These are phyloP conservation scores for Exophiala aquamarina DNA, from an alignment of 2,329 filamentous ascomycete genomes.

Conservation along the genomic window DNA sequence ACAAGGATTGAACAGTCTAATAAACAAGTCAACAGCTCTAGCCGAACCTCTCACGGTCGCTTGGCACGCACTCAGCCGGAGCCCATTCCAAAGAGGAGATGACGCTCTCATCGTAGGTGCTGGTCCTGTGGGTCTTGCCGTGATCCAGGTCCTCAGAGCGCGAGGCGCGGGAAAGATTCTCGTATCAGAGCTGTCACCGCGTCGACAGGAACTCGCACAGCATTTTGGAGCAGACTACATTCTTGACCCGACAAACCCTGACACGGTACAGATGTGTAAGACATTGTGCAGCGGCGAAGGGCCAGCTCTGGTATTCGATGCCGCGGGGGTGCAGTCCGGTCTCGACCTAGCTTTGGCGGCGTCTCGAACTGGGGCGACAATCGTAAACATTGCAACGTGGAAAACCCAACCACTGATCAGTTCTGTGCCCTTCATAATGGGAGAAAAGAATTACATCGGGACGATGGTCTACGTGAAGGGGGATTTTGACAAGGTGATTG, in stretches of 20 bases:
- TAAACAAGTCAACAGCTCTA: too few species aligned
- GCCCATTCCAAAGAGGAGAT: constrained; percentile 44
- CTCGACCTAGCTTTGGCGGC: constrained; percentile 50
- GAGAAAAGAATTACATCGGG: constrained; percentile 4
- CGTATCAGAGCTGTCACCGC: constrained; percentile 43
- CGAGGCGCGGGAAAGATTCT: constrained; percentile 47
- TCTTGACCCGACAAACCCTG: too few species aligned
- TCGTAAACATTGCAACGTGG: constrained; percentile 57
- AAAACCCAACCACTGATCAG: constrained; percentile 2
- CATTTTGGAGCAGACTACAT: constrained; percentile 52
- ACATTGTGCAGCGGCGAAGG: constrained; percentile 26
- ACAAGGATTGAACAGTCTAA: too few species aligned
- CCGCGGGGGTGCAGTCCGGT: constrained; percentile 51
- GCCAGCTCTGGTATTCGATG: constrained; percentile 53
- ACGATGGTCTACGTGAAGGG: constrained; percentile 1
- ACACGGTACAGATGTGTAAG: constrained; percentile 34
- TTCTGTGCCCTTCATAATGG: constrained; percentile 1
- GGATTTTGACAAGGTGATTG: constrained; percentile 2
- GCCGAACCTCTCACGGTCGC: constrained; percentile 55
- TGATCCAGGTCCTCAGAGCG: constrained; percentile 47
- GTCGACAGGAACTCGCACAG: constrained; percentile 47
- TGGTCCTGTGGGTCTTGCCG: constrained; percentile 53
- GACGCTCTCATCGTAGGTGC: constrained; percentile 48
- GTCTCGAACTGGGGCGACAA: constrained; percentile 48
- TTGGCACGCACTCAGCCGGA: constrained; percentile 54